Conservation (phyloP, 1,139 yeast species). For the Keqinozyma sinolaborantium region DNA sequence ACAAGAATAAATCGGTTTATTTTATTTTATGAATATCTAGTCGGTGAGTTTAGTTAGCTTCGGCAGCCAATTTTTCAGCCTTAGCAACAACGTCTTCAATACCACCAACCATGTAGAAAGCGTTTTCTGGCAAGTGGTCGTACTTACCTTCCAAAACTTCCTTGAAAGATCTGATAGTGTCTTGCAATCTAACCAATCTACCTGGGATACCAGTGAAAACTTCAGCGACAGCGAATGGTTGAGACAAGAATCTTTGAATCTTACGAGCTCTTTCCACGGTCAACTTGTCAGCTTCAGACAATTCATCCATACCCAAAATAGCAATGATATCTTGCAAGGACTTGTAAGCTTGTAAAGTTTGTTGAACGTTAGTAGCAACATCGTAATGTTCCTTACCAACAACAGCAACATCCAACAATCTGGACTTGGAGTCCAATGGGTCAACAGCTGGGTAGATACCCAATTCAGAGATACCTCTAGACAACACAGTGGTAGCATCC, state of each 20-base stretch:
- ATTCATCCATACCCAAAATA: constrained; percentile 99
- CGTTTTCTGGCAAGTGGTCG: constrained; percentile 98
- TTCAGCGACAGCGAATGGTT: constrained; percentile 99
- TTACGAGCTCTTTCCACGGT: constrained; percentile 99
- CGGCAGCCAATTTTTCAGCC: constrained; percentile 98
- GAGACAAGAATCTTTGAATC: constrained; percentile 99
- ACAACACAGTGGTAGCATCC: constrained; percentile 99
- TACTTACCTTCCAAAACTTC: constrained; percentile 98
- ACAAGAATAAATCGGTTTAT: no score
- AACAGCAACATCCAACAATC: constrained; percentile 95
- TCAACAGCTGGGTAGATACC: constrained; percentile 99
- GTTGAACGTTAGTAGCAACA: constrained; percentile 93
- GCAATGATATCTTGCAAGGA: constrained; percentile 99
- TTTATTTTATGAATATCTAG: constrained; percentile 3
- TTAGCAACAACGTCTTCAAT: constrained; percentile 97
- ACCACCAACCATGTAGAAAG: constrained; percentile 99
- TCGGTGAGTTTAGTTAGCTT: constrained; percentile 55
- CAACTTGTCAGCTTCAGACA: constrained; percentile 96
- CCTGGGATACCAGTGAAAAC: constrained; percentile 99
- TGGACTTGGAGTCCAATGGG: constrained; percentile 98
- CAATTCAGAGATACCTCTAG: constrained; percentile 99
- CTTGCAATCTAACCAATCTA: constrained; percentile 94
- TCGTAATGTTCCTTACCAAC: constrained; percentile 99
- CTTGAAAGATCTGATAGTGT: constrained; percentile 91
- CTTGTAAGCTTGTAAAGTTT: constrained; percentile 98